Evolutionary conservation across 768 basidiomycete genomes (phyloP), one percentile per base, ranked within the genome.

Genomic region (Russula sp.): DNA sequence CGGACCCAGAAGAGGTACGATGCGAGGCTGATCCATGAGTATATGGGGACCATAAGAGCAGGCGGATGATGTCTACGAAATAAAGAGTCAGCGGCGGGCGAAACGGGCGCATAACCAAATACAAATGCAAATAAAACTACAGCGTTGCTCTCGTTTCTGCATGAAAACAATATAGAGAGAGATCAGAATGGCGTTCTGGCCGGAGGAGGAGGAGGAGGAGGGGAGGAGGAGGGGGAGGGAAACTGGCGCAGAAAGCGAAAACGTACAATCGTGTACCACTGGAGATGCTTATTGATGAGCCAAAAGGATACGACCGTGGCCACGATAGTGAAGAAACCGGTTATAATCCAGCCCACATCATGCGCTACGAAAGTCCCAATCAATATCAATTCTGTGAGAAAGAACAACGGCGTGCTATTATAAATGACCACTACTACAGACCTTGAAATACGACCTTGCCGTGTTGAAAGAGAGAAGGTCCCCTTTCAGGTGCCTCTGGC

Each of bases 41-140:
- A 92, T 36, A 90, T 79, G 2, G 89, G 88, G 3, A 90, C 87
- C 85, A 92, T 85, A 74, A 91, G 26, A 92, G 79, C 22, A 91
- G 75, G 10, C 90, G 85, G 54, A 89, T 81, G 69, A 89, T 87
- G 71, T 89, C 86, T 88, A 62, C 4, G 54, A 24, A 48, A 7
- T 40, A 30, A 49, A 52, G 26, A 10, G 44, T 42, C 22, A 63
- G 54, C 9, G 62, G 54, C 9, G 62, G 40, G 46, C 59, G 28
- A 63, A 46, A 51, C 58, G 36, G 32, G 5, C n/a, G n/a, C 26
- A 51, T 24, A n/a, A 9, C 1, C 42, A 24, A 20, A 59, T 48
- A 9, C 4, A 16, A n/a, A 24, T 44, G n/a, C 28, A 30, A 13
- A 26, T n/a, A 22, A 28, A 32, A 81, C 38, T 69, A 87, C 87